Evolutionary conservation across 495 filamentous ascomycete species (phyloP).

Genomic region (Endocarpon pusillum): DNA sequence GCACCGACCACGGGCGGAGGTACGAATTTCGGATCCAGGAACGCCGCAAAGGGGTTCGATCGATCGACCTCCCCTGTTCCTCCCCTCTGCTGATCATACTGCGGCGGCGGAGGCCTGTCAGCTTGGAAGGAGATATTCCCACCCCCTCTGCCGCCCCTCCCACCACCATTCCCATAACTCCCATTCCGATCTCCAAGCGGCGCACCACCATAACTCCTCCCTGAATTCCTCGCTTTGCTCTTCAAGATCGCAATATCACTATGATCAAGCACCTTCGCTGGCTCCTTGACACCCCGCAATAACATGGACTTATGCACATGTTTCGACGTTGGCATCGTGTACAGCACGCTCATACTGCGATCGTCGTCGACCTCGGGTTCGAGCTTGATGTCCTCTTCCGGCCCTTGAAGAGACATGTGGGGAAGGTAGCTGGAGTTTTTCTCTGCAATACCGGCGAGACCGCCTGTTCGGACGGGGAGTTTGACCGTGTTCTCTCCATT

Average conservation of each 20-base stretch:
- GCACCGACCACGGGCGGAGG: slow-evolving; percentile 18
- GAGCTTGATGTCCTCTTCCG: slow-evolving; percentile 47
- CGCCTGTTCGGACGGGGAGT: slow-evolving; percentile 56
- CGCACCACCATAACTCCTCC: slow-evolving; percentile 46
- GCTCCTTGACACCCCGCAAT: slow-evolving; percentile 62
- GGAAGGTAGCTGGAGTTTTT: slow-evolving; percentile 71
- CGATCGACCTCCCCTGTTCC: slow-evolving; percentile 14
- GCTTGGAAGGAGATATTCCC: slow-evolving; percentile 1
- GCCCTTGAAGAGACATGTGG: slow-evolving; percentile 44
- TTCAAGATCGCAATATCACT: slow-evolving; percentile 55
- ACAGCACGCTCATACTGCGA: slow-evolving; percentile 69
- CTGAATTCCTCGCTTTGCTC: slow-evolving; percentile 38
- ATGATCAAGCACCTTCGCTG: slow-evolving; percentile 48
- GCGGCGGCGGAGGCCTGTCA: slow-evolving; percentile 9
- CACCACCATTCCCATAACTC: slow-evolving; percentile 27
- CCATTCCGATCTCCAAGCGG: slow-evolving; percentile 31
- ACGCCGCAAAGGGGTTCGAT: slow-evolving; percentile 36
- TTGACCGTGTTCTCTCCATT: slow-evolving; percentile 37
- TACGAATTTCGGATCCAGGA: slow-evolving; percentile 33
- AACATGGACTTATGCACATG: slow-evolving; percentile 87
- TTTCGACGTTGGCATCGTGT: slow-evolving; percentile 55
- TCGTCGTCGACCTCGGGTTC: slow-evolving; percentile 63
- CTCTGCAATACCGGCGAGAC: slow-evolving; percentile 62
- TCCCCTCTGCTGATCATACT: slow-evolving; percentile 6
- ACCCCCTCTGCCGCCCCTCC: neutral